Conservation (phyloP, 257 asterid genomes). For the Mitragyna speciosa region DNA sequence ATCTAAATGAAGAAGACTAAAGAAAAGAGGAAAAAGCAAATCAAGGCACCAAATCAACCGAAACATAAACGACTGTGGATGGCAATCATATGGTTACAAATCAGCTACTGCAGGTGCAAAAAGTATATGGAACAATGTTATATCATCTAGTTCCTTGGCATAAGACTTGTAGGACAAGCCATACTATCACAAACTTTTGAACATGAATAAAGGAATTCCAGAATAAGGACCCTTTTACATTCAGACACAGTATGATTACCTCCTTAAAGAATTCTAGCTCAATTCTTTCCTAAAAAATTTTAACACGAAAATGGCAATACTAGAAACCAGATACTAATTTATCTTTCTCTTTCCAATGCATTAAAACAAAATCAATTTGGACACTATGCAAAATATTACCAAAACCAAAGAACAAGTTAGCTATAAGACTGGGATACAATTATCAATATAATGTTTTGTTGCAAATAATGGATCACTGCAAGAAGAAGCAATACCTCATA, state of each 20-base stretch:
- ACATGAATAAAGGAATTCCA: background rate
- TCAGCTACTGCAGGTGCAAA: background rate
- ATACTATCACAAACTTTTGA: background rate
- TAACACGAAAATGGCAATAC: background rate
- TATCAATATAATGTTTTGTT: slow-evolving; percentile 15
- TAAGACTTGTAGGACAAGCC: background rate
- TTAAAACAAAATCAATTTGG: background rate
- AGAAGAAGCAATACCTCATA: slow-evolving; percentile 61
- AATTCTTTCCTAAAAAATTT: background rate
- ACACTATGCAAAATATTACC: background rate
- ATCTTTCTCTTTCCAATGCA: background rate
- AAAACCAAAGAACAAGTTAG: background rate
- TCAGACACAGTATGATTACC: background rate
- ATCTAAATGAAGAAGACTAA: background rate
- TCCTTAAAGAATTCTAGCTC: background rate
- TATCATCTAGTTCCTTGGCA: background rate
- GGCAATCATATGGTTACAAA: background rate
- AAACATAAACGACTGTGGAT: background rate
- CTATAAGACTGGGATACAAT: background rate
- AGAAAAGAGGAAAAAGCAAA: background rate
- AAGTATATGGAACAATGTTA: background rate
- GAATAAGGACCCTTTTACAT: background rate
- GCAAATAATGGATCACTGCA: background rate
- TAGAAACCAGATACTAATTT: background rate
- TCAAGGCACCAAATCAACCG: background rate